phyloP scores from a whole-genome alignment of 2,329 filamentous ascomycete species.

The Cladosporium sp. region DNA sequence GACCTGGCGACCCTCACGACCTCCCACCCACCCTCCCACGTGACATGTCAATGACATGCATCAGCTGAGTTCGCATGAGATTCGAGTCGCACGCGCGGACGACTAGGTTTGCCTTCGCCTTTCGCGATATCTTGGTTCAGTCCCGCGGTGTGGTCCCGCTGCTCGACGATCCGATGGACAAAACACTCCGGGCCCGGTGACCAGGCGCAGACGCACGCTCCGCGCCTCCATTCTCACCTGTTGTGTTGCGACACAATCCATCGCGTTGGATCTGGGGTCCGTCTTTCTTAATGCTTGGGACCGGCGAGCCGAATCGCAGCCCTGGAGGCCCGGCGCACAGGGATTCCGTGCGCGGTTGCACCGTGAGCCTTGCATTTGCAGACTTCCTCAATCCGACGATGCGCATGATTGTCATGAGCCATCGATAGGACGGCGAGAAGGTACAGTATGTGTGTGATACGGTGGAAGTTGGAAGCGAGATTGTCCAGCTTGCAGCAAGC shows the following conservation, averaged over 20 bases:
- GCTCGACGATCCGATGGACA: no score
- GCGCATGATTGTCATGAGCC: constrained; percentile 2
- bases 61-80: constrained; percentile 1
- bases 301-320: constrained; percentile 4
- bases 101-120: background rate
- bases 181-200: constrained; percentile 3
- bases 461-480: background rate
- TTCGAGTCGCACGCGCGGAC: background rate
- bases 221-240: constrained; percentile 5
- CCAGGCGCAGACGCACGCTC: constrained; percentile 12
- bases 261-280: background rate
- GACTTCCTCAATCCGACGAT: constrained; percentile 4
- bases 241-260: constrained; percentile 5
- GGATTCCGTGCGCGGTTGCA: constrained; percentile 12
- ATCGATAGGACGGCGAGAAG: constrained; percentile 8
- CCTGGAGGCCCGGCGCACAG: constrained; percentile 5
- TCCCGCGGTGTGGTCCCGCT: background rate
- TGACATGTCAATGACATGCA: constrained; percentile 13
- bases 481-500: background rate
- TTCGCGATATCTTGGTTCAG: background rate
- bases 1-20: background rate
- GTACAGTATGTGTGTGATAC: constrained; percentile 11
- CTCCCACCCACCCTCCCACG: background rate
- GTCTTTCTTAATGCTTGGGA: background rate
- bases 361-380: constrained; percentile 11